A percentile compares a stretch with the other conserved stretches of the same genome.
Conservation (phyloP, 2,329 filamentous ascomycete species). For the Paecilomyces fulvus region DNA sequence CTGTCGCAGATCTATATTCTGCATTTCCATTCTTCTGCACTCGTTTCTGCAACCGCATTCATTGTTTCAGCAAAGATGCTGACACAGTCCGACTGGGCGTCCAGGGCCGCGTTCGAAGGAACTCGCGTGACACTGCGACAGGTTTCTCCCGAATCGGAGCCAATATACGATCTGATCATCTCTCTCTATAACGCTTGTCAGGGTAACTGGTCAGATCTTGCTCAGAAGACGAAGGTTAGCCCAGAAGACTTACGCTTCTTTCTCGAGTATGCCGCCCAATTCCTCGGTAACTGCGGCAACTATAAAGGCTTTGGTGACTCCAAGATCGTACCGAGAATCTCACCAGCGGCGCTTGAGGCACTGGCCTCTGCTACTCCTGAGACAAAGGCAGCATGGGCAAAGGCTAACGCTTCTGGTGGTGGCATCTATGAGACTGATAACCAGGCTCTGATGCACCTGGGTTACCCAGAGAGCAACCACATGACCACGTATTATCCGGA, state of each 20-base stretch:
- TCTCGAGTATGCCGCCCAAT: constrained; percentile 68
- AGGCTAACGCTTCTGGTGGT: constrained; percentile 49
- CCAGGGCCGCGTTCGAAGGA: constrained; percentile 66
- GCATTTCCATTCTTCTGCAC: constrained; percentile 1
- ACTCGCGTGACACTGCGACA: constrained; percentile 72
- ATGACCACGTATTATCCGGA: constrained; percentile 77
- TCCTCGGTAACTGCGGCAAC: constrained; percentile 73
- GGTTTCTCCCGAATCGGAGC: constrained; percentile 71
- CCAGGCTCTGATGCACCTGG: constrained; percentile 62
- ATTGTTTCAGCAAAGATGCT: constrained; percentile 4
- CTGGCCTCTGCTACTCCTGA: constrained; percentile 54
- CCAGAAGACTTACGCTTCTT: constrained; percentile 59
- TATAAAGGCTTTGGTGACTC: constrained; percentile 83
- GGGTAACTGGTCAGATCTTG: constrained; percentile 64
- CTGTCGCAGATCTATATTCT: not conserved
- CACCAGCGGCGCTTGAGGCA: constrained; percentile 54
- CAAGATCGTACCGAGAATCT: constrained; percentile 70
- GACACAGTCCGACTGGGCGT: constrained; percentile 6
- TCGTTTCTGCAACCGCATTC: not conserved
- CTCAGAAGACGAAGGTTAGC: constrained; percentile 55
- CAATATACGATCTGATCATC: constrained; percentile 74
- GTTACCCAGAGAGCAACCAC: constrained; percentile 65
- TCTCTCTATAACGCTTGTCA: constrained; percentile 56
- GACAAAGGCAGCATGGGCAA: constrained; percentile 56
- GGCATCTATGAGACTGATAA: constrained; percentile 63